Base-by-base conservation (phyloP, 306 rosid genomes). In the Fragaria iinumae region DNA sequence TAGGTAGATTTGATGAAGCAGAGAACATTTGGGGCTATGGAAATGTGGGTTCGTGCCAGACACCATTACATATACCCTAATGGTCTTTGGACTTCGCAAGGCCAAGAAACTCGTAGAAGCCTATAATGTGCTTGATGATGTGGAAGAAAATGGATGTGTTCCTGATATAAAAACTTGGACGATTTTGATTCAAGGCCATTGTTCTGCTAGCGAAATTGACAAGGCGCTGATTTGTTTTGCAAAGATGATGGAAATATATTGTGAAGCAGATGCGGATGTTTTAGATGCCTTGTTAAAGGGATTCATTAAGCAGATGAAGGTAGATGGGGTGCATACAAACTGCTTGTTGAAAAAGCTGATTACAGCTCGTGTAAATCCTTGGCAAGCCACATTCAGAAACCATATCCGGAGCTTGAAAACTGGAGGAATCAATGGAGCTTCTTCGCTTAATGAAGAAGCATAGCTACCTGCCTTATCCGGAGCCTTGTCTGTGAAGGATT, bases 101-200 rank as follows among this genome's bases (percentile, higher is more conserved):
- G 81, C 83, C 64, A 78, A 79, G 85, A 87, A 87, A 81, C 73
- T 89, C 56, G 90, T 88, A 79, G 98, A 92, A 76, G 97, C 98
- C 34, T 81, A 85, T 67, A 55, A 73, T 50, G 80, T 92, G 77
- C 82, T 90, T 79, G 97, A 89, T 75, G 89, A 84, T 72, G 90
- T 95, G 98, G 90, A 90, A 82, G 87, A 83, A 56, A 45, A 77
- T 72, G 97, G 96, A 49, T 88, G 96, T 73, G 69, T 79, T 77
- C 96, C 98, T 57, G 97, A 95, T 85, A 78, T 91, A 72, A 90
- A 86, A 84, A 92, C 97, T 45, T 90, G 97, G 98, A 88, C 98
- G 68, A 84, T 92, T 83, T 88, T 95, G 86, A 95, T 95, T 76
- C 92, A 89, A 78, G 98, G 98, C 73, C 88, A 88, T 82, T 92